Evolutionary conservation across 2,329 filamentous ascomycete genomes (phyloP).

Genomic region (Diplocarpon rosae): DNA sequence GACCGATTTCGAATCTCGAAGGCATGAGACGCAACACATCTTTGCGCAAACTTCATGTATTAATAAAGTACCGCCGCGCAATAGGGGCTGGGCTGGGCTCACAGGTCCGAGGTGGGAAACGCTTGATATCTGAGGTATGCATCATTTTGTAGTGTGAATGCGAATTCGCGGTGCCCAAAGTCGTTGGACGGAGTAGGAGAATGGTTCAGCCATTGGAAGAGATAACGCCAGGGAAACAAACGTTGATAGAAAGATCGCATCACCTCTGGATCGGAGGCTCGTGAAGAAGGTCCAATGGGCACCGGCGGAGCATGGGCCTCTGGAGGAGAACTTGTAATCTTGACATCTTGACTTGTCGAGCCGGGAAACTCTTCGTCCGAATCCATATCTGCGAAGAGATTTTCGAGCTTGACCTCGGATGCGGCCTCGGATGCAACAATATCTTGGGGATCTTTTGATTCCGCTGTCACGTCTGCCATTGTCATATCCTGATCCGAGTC

Average conservation of each 20-base stretch:
- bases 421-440: constrained; percentile 24
- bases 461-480: constrained; percentile 17
- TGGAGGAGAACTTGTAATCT: constrained; percentile 34
- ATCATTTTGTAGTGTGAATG: constrained; percentile 87
- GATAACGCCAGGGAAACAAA: constrained; percentile 83
- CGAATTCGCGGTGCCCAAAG: constrained; percentile 90
- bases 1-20: constrained; percentile 93
- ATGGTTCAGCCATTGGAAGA: constrained; percentile 98
- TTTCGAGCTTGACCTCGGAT: constrained; percentile 43
- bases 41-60: constrained; percentile 59
- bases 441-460: constrained; percentile 5
- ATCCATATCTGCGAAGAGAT: constrained; percentile 46
- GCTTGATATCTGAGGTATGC: constrained; percentile 89
- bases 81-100: constrained; percentile 21
- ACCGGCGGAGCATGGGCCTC: constrained; percentile 23
- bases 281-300: constrained; percentile 28
- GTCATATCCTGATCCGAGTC: constrained; percentile 20
- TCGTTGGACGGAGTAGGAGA: constrained; percentile 75
- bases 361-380: constrained; percentile 52
- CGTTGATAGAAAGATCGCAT: constrained; percentile 94
- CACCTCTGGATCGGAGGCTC: constrained; percentile 64
- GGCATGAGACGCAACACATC: constrained; percentile 82
- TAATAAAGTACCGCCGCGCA: constrained; percentile 9
- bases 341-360: constrained; percentile 30
- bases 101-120: constrained; percentile 55